Conservation (phyloP, 371 early-diverging fungal genomes). For the Nematocida homosporus region DNA sequence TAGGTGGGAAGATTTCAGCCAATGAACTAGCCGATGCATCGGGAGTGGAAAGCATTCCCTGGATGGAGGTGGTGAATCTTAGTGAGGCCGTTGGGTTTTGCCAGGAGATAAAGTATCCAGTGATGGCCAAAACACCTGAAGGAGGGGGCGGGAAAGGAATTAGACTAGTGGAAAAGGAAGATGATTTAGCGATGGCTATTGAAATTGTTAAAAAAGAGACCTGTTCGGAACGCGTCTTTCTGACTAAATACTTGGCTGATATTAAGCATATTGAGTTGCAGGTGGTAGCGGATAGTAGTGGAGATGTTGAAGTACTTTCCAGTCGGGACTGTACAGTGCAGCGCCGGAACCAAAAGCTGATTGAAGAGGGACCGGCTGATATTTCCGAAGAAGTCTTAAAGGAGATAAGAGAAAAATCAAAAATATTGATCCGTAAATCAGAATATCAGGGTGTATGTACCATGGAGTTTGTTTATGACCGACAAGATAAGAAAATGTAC, state of each 20-base stretch:
- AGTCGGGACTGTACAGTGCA: slow-evolving; percentile 96
- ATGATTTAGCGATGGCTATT: slow-evolving; percentile 6
- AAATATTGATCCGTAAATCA: slow-evolving; percentile 80
- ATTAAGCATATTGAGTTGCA: slow-evolving; percentile 95
- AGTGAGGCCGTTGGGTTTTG: slow-evolving; percentile 72
- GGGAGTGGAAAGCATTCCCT: slow-evolving; percentile 82
- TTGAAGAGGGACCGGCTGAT: slow-evolving; percentile 79
- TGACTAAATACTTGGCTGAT: slow-evolving; percentile 83
- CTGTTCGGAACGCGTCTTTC: slow-evolving; percentile 72
- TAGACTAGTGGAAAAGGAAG: not conserved
- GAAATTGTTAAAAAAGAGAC: slow-evolving; percentile 74
- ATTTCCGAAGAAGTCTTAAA: slow-evolving; percentile 71
- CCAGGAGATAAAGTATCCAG: slow-evolving; percentile 77
- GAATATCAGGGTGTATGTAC: slow-evolving; percentile 94
- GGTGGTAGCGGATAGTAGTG: slow-evolving; percentile 84
- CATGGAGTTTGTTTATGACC: slow-evolving; percentile 88
- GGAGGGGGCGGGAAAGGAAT: slow-evolving; percentile 89
- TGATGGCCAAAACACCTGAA: slow-evolving; percentile 97
- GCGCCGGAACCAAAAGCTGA: slow-evolving; percentile 92
- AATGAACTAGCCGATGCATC: slow-evolving; percentile 91
- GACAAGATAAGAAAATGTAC: slow-evolving; percentile 77
- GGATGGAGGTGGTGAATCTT: slow-evolving; percentile 69
- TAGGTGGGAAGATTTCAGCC: slow-evolving; percentile 95
- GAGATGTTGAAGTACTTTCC: slow-evolving; percentile 89
- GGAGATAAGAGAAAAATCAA: slow-evolving; percentile 88